Conservation (phyloP, 257 asterid genomes). For the Forsythia suspensa region DNA sequence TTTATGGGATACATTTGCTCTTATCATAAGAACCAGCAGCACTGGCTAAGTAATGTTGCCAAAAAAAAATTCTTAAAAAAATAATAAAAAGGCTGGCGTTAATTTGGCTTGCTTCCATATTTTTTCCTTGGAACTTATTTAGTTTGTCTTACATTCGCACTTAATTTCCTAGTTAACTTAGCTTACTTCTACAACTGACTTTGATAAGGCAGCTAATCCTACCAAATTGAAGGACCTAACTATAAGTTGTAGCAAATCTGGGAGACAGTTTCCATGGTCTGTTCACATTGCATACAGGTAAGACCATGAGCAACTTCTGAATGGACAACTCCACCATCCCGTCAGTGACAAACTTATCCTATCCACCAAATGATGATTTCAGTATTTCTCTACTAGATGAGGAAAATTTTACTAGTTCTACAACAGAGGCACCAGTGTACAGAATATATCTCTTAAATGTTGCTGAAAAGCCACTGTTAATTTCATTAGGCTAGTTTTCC, state of each 20-base stretch:
- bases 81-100: constrained; percentile 2
- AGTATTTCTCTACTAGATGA: neutral
- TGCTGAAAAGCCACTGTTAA: neutral
- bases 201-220: neutral
- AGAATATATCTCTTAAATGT: neutral
- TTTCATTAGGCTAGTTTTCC: neutral
- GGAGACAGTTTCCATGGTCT: neutral
- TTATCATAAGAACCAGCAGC: constrained; percentile 8
- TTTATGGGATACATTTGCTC: neutral
- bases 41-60: neutral
- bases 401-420: neutral
- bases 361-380: neutral
- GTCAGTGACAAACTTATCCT: neutral
- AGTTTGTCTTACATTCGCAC: neutral
- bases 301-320: neutral
- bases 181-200: neutral
- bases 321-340: neutral
- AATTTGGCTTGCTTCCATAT: constrained; percentile 7
- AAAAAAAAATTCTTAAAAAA: neutral
- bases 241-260: neutral
- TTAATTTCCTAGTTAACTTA: neutral
- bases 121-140: constrained; percentile 3
- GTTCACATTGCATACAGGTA: neutral
- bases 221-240: constrained; percentile 4
- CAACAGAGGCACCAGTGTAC: neutral